These are phyloP conservation scores for Wolfiporia cocos DNA, from an alignment of 1,284 basidiomycete species.

Conservation along the genomic window DNA sequence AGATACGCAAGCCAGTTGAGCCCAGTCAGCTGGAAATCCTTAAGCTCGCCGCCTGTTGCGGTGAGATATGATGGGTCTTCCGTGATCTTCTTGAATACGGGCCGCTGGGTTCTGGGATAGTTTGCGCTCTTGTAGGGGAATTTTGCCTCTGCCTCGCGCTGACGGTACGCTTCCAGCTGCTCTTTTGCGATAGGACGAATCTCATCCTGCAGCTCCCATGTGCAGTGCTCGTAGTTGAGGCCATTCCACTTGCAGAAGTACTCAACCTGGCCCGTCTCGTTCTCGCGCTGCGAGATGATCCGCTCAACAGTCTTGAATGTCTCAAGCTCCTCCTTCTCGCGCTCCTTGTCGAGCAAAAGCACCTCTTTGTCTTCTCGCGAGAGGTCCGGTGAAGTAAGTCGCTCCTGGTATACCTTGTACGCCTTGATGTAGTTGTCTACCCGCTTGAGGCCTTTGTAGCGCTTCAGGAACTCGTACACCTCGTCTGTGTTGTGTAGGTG, in stretches of 20 bases:
- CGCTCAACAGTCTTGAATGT: conserved; percentile 91
- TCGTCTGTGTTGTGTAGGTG: conserved; percentile 97
- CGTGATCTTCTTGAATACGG: conserved; percentile 80
- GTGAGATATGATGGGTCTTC: conserved; percentile 90
- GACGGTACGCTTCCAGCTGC: conserved; percentile 79
- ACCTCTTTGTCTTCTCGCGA: conserved; percentile 89
- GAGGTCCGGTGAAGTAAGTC: conserved; percentile 62
- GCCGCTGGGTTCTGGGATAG: conserved; percentile 70
- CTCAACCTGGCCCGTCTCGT: conserved; percentile 63
- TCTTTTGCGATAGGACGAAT: conserved; percentile 69
- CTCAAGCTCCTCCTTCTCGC: conserved; percentile 86
- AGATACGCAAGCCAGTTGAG: conserved; percentile 98
- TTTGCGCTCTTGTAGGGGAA: conserved; percentile 83
- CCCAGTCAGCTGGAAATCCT: conserved; percentile 98
- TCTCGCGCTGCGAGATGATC: conserved; percentile 81
- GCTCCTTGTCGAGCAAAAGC: conserved; percentile 85
- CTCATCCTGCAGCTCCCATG: conserved; percentile 89
- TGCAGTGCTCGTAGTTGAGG: conserved; percentile 92
- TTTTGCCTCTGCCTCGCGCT: conserved; percentile 72
- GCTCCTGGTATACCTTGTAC: conserved; percentile 69
- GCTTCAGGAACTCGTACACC: conserved; percentile 90
- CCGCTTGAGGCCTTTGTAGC: conserved; percentile 91
- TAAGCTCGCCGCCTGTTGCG: conserved; percentile 77
- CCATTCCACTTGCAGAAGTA: conserved; percentile 99
- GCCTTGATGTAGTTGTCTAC: conserved; percentile 99